Conservation (phyloP, 257 asterid genomes). For the Solanum sitiens region DNA sequence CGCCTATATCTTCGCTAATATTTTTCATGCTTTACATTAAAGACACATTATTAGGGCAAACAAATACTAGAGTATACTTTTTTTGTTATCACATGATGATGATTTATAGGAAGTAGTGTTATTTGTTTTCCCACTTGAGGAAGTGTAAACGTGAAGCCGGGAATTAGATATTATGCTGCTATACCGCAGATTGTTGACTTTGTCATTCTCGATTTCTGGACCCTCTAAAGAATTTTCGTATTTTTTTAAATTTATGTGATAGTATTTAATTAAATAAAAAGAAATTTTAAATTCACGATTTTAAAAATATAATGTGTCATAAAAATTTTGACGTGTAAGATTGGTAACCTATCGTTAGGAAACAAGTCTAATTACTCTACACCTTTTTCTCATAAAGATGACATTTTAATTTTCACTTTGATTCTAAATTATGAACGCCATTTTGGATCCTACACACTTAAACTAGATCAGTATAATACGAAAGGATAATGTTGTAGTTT, state of each 20-base stretch:
- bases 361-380: neutral
- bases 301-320: neutral
- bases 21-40: neutral
- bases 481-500: neutral
- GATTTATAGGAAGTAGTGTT: neutral
- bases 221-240: neutral
- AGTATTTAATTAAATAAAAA: fast-evolving
- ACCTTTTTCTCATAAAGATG: neutral
- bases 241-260: neutral
- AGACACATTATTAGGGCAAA: neutral
- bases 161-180: neutral
- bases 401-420: neutral
- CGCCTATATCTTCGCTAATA: too few species aligned
- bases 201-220: neutral
- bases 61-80: neutral
- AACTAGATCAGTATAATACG: neutral
- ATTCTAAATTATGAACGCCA: neutral
- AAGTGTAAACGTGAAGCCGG: neutral
- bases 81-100: neutral
- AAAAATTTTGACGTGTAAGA: neutral
- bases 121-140: neutral
- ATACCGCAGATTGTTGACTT: neutral
- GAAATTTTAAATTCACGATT: too few species aligned
- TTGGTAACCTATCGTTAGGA: neutral
- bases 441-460: neutral